These are phyloP conservation scores for Epichloe sp. DNA, from an alignment of 2,329 filamentous ascomycete species.

Conservation along the genomic window DNA sequence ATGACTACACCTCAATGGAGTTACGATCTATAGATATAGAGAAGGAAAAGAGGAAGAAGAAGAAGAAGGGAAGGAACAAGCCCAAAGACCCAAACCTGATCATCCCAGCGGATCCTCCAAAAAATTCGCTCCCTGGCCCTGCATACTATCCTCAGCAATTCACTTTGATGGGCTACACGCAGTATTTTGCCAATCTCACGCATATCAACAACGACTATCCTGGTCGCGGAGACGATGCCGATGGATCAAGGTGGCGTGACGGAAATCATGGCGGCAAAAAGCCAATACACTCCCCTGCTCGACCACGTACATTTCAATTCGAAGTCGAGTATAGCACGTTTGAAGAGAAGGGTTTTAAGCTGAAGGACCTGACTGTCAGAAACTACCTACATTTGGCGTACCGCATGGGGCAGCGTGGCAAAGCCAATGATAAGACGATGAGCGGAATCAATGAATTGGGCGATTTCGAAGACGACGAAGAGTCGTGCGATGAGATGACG, in stretches of 20 bases:
- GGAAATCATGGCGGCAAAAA: constrained; percentile 50
- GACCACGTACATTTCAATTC: constrained; percentile 54
- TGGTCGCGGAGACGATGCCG: constrained; percentile 15
- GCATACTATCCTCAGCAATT: constrained; percentile 80
- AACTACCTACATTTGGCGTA: constrained; percentile 71
- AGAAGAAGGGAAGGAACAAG: constrained; percentile 33
- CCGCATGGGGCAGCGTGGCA: constrained; percentile 45
- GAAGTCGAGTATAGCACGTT: constrained; percentile 80
- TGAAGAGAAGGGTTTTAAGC: constrained; percentile 58
- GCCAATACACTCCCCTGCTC: constrained; percentile 34
- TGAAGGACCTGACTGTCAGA: constrained; percentile 73
- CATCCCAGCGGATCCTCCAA: constrained; percentile 60
- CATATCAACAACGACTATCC: constrained; percentile 58
- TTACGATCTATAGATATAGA: constrained; percentile 15
- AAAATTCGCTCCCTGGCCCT: constrained; percentile 63
- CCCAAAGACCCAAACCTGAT: constrained; percentile 47
- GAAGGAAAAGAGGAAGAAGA: constrained; percentile 21
- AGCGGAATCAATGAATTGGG: constrained; percentile 15
- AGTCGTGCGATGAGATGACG: constrained; percentile 12
- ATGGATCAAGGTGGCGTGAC: constrained; percentile 43
- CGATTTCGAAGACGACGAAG: constrained; percentile 14
- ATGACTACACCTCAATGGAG: constrained; percentile 16
- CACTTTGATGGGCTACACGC: constrained; percentile 66
- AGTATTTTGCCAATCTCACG: constrained; percentile 93
- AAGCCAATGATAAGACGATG: constrained; percentile 6